A percentile compares a stretch with the other conserved stretches of the same genome.
Evolutionary conservation across 1,139 yeast genomes (phyloP).

Genomic region (Candida gigantensis): DNA sequence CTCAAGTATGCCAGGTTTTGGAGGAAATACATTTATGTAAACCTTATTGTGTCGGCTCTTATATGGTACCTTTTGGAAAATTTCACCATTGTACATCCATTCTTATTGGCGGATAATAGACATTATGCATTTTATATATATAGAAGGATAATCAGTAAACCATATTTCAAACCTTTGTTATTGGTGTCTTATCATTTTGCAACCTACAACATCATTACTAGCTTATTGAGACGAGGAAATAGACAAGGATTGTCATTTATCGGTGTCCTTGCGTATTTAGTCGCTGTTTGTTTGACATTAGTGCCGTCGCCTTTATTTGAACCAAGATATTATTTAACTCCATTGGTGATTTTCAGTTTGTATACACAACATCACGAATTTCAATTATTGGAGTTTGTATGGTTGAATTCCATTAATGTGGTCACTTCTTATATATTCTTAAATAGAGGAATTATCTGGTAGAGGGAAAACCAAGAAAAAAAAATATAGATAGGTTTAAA

Average conservation of each 20-base stretch:
- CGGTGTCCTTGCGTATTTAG: slow-evolving; percentile 46
- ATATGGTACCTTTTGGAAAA: slow-evolving; percentile 54
- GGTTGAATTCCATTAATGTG: slow-evolving; percentile 60
- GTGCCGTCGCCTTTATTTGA: slow-evolving; percentile 92
- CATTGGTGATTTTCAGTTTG: slow-evolving; percentile 73
- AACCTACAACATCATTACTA: slow-evolving; percentile 45
- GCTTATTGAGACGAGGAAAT: slow-evolving; percentile 19
- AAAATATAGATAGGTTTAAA: too few relatives aligned
- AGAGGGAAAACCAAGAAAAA: slow-evolving; percentile 53
- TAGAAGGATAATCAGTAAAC: slow-evolving; percentile 55
- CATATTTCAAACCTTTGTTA: not conserved
- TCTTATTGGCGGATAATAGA: slow-evolving; percentile 88
- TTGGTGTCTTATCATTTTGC: slow-evolving; percentile 66
- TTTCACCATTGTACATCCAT: slow-evolving; percentile 83
- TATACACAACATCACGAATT: slow-evolving; percentile 49
- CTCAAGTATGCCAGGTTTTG: slow-evolving; percentile 34
- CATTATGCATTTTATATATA: slow-evolving; percentile 89
- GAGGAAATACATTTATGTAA: slow-evolving; percentile 19
- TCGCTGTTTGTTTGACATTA: slow-evolving; percentile 60
- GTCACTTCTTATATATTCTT: slow-evolving; percentile 58
- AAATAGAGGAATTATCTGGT: slow-evolving; percentile 68
- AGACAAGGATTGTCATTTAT: slow-evolving; percentile 32
- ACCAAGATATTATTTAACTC: slow-evolving; percentile 87
- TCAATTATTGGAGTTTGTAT: slow-evolving; percentile 54
- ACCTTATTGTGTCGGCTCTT: slow-evolving; percentile 20